These are phyloP conservation scores for Onygenales sp. DNA, from an alignment of 2,329 filamentous ascomycete species.

Conservation along the genomic window DNA sequence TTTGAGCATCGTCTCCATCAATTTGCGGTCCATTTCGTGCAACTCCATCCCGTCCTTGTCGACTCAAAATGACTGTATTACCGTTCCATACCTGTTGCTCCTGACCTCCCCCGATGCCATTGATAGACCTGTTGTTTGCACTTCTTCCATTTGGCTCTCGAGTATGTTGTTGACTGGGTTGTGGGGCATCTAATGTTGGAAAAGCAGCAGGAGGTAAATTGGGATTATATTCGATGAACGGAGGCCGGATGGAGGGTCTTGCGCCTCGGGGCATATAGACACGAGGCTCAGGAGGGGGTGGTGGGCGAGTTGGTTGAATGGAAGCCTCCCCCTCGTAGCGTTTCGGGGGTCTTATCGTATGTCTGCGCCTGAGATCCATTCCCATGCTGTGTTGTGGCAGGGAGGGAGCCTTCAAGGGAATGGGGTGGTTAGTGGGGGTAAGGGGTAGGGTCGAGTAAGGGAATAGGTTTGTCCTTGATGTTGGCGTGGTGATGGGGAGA, in stretches of 20 bases:
- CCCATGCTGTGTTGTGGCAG: background rate
- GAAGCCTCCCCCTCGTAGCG: constrained; percentile 20
- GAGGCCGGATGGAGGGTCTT: constrained; percentile 9
- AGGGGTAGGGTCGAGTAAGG: background rate
- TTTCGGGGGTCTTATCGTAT: constrained; percentile 20
- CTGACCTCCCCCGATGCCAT: too few species aligned
- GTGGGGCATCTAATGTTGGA: constrained; percentile 23
- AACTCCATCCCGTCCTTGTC: too few species aligned
- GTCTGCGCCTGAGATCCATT: constrained; percentile 21
- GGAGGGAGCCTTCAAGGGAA: background rate
- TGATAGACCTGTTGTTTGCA: too few species aligned
- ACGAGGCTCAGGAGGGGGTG: constrained; percentile 5
- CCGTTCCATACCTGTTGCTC: too few species aligned
- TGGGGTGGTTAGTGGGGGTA: too few species aligned
- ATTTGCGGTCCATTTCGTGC: too few species aligned
- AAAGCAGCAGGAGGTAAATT: constrained; percentile 32
- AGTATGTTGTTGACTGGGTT: too few species aligned
- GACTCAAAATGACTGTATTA: too few species aligned
- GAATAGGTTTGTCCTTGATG: background rate
- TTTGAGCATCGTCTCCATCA: too few species aligned
- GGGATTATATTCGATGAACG: constrained; percentile 27
- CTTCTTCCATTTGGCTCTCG: too few species aligned
- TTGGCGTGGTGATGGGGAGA: constrained; percentile 1
- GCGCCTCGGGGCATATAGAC: constrained; percentile 8
- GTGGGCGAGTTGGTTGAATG: constrained; percentile 10